Conservation (phyloP, 1,284 basidiomycete species). For the Ganoderma leucocontextum region DNA sequence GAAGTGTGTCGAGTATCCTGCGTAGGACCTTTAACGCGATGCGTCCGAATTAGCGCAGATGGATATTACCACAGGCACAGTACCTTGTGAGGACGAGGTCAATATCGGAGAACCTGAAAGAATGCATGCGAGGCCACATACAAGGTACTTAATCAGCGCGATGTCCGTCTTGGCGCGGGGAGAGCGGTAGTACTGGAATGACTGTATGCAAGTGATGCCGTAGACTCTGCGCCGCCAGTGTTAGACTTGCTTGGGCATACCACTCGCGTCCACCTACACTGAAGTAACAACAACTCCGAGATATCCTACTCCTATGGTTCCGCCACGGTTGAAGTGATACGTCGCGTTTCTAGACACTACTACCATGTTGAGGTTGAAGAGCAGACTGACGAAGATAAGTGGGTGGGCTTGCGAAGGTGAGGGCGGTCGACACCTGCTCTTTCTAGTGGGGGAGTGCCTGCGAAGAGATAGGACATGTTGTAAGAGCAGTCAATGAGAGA, state of each 20-base stretch:
- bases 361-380: background rate
- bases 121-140: background rate
- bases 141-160: background rate
- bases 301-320: background rate
- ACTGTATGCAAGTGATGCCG: conserved; percentile 3
- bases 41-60: background rate
- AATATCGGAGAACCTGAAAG: background rate
- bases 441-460: background rate
- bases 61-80: background rate
- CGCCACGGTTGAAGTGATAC: background rate
- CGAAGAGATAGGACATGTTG: background rate
- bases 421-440: background rate
- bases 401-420: background rate
- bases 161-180: background rate
- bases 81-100: background rate
- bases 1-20: background rate
- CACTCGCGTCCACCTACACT: background rate
- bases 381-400: background rate
- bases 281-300: background rate
- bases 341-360: background rate
- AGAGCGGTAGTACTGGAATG: conserved; percentile 3
- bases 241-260: background rate
- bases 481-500: background rate
- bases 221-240: background rate
- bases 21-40: background rate